Conservation (phyloP, 108 stramenopile genomes). For the Bacterosira constricta region DNA sequence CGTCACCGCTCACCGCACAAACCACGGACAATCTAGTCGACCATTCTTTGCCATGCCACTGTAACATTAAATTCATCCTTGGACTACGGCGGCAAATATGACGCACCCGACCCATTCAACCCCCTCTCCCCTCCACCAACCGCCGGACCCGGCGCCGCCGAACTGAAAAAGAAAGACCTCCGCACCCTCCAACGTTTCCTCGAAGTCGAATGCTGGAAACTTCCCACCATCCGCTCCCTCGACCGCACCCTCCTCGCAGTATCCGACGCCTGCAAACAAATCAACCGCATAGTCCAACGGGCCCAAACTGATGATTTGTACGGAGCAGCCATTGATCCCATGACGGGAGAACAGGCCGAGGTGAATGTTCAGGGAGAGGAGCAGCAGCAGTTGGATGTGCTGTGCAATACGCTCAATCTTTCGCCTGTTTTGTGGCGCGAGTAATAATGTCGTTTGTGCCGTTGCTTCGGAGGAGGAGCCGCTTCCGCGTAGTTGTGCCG, state of each 20-base stretch:
- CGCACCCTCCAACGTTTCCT: slow-evolving; percentile 81
- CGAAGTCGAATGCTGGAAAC: slow-evolving; percentile 90
- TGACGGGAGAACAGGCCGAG: slow-evolving; percentile 58
- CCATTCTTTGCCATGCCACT: no score
- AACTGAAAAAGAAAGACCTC: slow-evolving; percentile 80
- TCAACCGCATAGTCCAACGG: slow-evolving; percentile 85
- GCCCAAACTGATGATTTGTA: slow-evolving; percentile 92
- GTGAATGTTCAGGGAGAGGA: slow-evolving; percentile 88
- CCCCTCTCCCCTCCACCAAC: not conserved
- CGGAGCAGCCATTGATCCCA: slow-evolving; percentile 69
- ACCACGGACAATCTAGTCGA: no score
- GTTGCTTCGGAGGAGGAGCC: slow-evolving; percentile 87
- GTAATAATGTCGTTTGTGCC: slow-evolving; percentile 62
- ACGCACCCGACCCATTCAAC: not conserved
- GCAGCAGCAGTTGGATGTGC: slow-evolving; percentile 88
- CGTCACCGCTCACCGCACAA: no score
- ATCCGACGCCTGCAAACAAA: slow-evolving; percentile 88
- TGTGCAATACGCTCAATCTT: slow-evolving; percentile 90
- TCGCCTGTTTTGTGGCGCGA: slow-evolving; percentile 78
- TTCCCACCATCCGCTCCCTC: slow-evolving; percentile 59
- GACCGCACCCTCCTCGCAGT: slow-evolving; percentile 80
- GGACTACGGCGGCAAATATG: not conserved
- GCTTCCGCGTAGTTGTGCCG: slow-evolving; percentile 71
- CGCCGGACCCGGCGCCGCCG: not conserved
- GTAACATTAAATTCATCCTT: not conserved